These are phyloP conservation scores for Fusarium haematococcum DNA, from an alignment of 2,329 filamentous ascomycete genomes.

Conservation along the genomic window DNA sequence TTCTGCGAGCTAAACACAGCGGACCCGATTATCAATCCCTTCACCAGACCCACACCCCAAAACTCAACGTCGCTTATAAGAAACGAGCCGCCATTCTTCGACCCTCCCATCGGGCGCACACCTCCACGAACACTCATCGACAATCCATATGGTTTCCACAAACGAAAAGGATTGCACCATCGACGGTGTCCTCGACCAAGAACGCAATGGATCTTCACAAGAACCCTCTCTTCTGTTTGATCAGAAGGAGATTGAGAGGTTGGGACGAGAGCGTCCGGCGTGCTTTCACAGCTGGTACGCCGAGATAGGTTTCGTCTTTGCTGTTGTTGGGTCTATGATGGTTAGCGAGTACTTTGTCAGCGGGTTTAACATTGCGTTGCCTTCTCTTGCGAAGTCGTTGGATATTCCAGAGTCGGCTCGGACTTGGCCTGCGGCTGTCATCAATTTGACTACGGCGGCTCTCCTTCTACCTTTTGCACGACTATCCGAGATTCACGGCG, in stretches of 20 bases:
- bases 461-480: slow-evolving; percentile 74
- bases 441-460: slow-evolving; percentile 67
- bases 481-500: slow-evolving; percentile 71
- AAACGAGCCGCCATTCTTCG: not conserved
- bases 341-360: slow-evolving; percentile 80
- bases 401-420: slow-evolving; percentile 70
- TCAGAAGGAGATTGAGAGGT: slow-evolving; percentile 62
- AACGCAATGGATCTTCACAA: not conserved
- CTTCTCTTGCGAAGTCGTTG: slow-evolving; percentile 71
- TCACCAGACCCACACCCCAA: not conserved
- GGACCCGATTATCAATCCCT: not conserved
- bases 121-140: not conserved
- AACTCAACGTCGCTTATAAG: not conserved
- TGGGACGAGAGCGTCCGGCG: slow-evolving; percentile 72
- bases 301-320: slow-evolving; percentile 73
- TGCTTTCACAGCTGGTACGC: slow-evolving; percentile 63
- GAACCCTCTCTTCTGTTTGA: slow-evolving; percentile 13
- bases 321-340: slow-evolving; percentile 72
- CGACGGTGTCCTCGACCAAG: slow-evolving; percentile 3
- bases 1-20: not conserved
- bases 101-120: not conserved
- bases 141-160: not conserved
- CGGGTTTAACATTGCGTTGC: slow-evolving; percentile 80
- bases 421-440: slow-evolving; percentile 74
- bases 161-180: not conserved